Evolutionary conservation across 2,329 filamentous ascomycete genomes (phyloP), one percentile per base, ranked within the genome.

Genomic region (Phialophora verrucosa): DNA sequence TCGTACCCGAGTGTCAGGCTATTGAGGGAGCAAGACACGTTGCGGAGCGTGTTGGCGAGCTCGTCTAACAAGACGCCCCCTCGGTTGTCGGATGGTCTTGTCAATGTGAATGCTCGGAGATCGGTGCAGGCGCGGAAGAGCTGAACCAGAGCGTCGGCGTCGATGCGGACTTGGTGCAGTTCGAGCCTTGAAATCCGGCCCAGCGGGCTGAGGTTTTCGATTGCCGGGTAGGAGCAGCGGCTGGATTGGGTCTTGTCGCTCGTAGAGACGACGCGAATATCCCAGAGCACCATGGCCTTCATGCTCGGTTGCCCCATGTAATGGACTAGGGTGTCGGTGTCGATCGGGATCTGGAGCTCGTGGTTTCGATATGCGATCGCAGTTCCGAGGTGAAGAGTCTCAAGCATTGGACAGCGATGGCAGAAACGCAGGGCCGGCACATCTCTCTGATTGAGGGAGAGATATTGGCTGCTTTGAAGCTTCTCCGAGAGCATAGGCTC

Each of bases 11-110:
- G 53, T 8, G 53, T 55, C 25, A 55, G 29, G 53, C 23, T 31
- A 12, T 12, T 29, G 11, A 55, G 53, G 29, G 53, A 55, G 29
- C 14, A 29, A 10, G 53, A 31, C 25, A 55, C 53, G 14, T 25
- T 35, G 53, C 53, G 53, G 11, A 55, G 53, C 14, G 14, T 12
- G 53, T n/a, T 17, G 53, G 25, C 53, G 12, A 55, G 53, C 11
- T 55, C 53, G 29, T 55, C 11, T 5, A 55, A 11, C 27, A 55
- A 32, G 29, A 55, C 17, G 2, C 10, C 17, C 11, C 53, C 53
- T n/a, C 29, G 53, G 10, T 35, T 11, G 11, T 29, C 29, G 14
- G 17, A 27, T 29, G 29, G 53, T 20, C 53, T 29, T 5, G 53
- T 55, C 53, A 55, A 8, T 1, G 53, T 55, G 12, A 55, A 55